Base-by-base conservation (phyloP, 257 asterid genomes). In the Fraxinus americana region DNA sequence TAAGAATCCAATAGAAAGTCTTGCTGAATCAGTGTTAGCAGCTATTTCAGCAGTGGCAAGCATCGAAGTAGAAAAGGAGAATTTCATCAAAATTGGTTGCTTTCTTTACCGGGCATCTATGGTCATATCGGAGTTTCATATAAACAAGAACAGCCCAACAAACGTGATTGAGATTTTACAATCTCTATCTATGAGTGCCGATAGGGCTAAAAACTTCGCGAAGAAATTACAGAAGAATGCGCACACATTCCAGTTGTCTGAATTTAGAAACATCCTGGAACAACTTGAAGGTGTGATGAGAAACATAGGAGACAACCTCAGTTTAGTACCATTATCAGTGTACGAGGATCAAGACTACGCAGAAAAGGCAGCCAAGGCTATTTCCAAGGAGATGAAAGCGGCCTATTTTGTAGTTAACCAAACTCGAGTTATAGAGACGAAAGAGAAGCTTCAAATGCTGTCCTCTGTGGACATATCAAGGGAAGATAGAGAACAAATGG, bases 101-200 rank as follows among this genome's bases (percentile, higher is more conserved):
- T 91, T 85, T 79, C 84, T 92, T 21, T 91, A 92, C 78, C 88
- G 97, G 7, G 87, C 86, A 7, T 89, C 94, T 0, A 77, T 83
- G 5, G 79, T 89, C 17, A 80, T 92, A 77, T 83, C 76, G 90
- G 97, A 92, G 86, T 84, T 89, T 72, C 88, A 68, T 34, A 73
- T 78, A 50, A 86, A 78, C 79, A 70, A 81, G 83, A 87, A 75
- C 41, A 86, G 78, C 29, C 88, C 92, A 6, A 36, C 90, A 30
- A 78, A 83, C 54, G 87, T 85, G 10, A 57, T 79, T 9, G 91
- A 91, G 70, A 76, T 86, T 69, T 69, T 92, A 72, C 87, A 84
- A 66, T 81, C 89, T 34, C 78, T 92, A n/a, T 78, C 82, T 30
- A 76, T 34, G 80, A 87, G 80, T 71, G 82, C 89, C 39, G 81